phyloP scores from a whole-genome alignment of 352 stramenopile genomes.

The Phytophthora kernoviae region DNA sequence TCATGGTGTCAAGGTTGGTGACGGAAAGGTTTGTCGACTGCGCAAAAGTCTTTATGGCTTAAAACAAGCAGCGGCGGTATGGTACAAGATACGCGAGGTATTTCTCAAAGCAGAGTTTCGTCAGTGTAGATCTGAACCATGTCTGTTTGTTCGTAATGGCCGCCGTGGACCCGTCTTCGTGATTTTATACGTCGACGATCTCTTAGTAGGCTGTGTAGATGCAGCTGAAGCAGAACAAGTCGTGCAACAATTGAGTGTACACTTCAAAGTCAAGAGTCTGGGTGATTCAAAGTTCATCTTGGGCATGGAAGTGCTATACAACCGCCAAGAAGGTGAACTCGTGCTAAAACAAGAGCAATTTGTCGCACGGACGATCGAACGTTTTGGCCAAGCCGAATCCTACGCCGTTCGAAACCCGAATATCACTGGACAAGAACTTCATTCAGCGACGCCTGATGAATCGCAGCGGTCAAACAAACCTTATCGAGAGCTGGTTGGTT shows the following conservation, averaged over 20 bases:
- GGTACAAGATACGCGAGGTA: constrained; percentile 28
- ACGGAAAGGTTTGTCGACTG: constrained; percentile 29
- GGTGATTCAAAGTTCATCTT: constrained; percentile 9
- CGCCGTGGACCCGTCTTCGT: constrained; percentile 1
- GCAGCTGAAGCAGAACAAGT: background rate
- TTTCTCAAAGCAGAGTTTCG: background rate
- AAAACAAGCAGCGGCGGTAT: constrained; percentile 38
- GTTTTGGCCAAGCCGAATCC: background rate
- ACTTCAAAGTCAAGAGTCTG: constrained; percentile 22
- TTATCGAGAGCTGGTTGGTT: constrained; percentile 4
- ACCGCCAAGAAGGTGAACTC: background rate
- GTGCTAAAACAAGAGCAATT: background rate
- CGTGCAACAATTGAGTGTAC: background rate
- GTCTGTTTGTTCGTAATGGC: constrained; percentile 1
- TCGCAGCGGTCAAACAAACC: background rate
- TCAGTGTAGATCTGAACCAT: constrained; percentile 3
- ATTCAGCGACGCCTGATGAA: background rate
- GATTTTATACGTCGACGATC: constrained; percentile 18
- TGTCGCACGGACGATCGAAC: background rate
- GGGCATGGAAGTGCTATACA: background rate
- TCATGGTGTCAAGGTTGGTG: constrained; percentile 8
- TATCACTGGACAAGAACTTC: constrained; percentile 7
- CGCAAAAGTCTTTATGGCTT: constrained; percentile 37
- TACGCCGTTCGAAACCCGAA: background rate
- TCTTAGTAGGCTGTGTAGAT: constrained; percentile 5